Evolutionary conservation across 2,329 filamentous ascomycete genomes (phyloP).

Genomic region (Polytolypa hystricis): DNA sequence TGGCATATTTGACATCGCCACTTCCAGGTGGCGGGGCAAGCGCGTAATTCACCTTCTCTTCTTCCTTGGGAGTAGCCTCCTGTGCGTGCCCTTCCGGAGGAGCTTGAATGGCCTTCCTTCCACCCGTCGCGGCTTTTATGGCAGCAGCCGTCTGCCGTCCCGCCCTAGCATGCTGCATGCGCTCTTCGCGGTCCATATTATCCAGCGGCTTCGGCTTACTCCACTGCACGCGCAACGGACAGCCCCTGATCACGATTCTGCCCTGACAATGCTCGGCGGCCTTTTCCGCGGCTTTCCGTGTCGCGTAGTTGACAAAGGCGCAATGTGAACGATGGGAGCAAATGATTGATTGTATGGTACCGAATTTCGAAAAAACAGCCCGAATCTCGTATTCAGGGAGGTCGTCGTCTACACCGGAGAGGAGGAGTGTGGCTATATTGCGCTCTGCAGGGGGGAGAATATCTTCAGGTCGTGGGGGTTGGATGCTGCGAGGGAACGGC

Average conservation of each 20-base stretch:
- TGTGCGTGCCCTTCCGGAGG: conserved; percentile 23
- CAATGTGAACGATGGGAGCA: conserved; percentile 97
- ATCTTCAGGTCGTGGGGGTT: conserved; percentile 74
- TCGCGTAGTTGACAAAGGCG: conserved; percentile 90
- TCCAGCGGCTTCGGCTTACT: conserved; percentile 85
- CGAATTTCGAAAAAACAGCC: conserved; percentile 78
- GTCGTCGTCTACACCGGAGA: conserved; percentile 93
- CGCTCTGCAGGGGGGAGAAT: conserved; percentile 72
- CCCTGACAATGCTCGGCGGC: conserved; percentile 80
- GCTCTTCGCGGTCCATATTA: conserved; percentile 77
- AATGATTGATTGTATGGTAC: conserved; percentile 82
- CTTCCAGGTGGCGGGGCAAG: conserved; percentile 71
- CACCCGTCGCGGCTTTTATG: conserved; percentile 24
- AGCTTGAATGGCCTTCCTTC: conserved; percentile 12
- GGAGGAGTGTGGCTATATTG: conserved; percentile 84
- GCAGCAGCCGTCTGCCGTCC: conserved; percentile 51
- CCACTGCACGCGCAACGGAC: conserved; percentile 83
- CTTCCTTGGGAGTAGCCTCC: conserved; percentile 30
- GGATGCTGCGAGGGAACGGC: conserved; percentile 58
- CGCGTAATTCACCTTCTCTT: conserved; percentile 28
- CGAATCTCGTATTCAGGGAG: conserved; percentile 85
- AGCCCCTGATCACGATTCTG: conserved; percentile 78
- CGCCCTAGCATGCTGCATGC: conserved; percentile 68
- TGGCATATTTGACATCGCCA: conserved; percentile 71
- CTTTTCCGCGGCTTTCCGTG: conserved; percentile 70